A percentile compares a stretch with the other conserved stretches of the same genome.
Evolutionary conservation across 148 eudicot genomes (phyloP).

Genomic region (Chenopodium quinoa): DNA sequence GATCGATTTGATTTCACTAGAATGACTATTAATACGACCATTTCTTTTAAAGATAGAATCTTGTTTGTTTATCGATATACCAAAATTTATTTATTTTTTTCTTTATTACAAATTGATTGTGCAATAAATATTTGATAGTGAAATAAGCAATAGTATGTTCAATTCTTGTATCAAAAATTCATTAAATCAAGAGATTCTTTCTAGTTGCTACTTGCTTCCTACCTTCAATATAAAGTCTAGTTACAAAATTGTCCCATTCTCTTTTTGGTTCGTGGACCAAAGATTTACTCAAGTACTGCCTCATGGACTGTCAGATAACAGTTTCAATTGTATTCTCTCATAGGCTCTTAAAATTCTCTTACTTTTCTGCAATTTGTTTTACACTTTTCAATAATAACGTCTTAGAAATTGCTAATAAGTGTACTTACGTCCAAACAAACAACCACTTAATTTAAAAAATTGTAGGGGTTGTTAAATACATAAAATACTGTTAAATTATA

Average conservation of each 20-base stretch:
- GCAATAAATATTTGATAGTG: slow-evolving; percentile 5
- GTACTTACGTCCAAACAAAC: too few relatives aligned
- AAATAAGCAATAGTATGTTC: neutral
- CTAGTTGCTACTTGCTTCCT: neutral
- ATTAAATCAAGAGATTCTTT: neutral
- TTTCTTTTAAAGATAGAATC: too few relatives aligned
- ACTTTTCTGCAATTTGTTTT: neutral
- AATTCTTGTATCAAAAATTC: neutral
- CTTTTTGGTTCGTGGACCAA: neutral
- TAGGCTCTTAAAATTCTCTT: neutral
- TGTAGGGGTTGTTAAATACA: too few relatives aligned
- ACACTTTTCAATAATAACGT: neutral
- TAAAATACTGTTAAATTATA: too few relatives aligned
- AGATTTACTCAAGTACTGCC: neutral
- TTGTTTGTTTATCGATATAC: neutral
- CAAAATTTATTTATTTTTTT: neutral
- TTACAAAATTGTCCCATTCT: neutral
- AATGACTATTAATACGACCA: too few relatives aligned
- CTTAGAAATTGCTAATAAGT: too few relatives aligned
- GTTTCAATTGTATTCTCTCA: neutral
- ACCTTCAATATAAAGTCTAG: neutral
- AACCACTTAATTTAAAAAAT: too few relatives aligned
- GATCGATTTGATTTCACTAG: too few relatives aligned
- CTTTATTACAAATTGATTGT: neutral
- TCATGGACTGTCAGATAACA: neutral